Evolutionary conservation across 192 early-diverging fungal genomes (phyloP).

Genomic region (Coemansia sp.): DNA sequence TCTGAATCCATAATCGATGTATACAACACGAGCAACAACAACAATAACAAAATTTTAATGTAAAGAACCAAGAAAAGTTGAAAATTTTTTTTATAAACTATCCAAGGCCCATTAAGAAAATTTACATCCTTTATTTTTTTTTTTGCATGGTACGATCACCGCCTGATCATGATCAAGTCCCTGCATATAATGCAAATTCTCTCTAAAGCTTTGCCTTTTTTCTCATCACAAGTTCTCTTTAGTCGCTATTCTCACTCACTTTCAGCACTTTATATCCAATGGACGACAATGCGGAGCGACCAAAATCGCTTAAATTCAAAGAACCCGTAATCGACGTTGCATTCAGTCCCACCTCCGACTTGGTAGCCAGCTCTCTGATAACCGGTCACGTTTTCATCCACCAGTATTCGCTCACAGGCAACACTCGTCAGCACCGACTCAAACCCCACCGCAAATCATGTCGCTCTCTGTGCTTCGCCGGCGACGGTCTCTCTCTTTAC

Average conservation of each 20-base stretch:
- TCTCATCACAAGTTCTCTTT: not conserved
- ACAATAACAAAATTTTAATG: not conserved
- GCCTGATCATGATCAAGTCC: constrained; percentile 1
- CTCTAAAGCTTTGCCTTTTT: not conserved
- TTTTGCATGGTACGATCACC: constrained; percentile 4
- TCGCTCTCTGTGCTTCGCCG: constrained; percentile 79
- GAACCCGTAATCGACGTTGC: constrained; percentile 56
- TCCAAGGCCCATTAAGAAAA: no score
- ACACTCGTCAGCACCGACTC: constrained; percentile 41
- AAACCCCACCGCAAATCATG: constrained; percentile 81
- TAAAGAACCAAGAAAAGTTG: not conserved
- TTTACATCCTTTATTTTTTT: not conserved
- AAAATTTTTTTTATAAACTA: not conserved
- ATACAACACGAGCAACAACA: not conserved
- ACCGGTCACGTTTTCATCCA: constrained; percentile 57
- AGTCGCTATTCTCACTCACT: not conserved
- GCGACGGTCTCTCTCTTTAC: constrained; percentile 68
- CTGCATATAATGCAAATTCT: constrained; percentile 10
- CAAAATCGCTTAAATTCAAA: constrained; percentile 57
- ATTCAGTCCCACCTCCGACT: constrained; percentile 37
- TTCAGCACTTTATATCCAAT: constrained; percentile 9
- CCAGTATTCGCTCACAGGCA: constrained; percentile 42
- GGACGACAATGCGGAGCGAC: constrained; percentile 49
- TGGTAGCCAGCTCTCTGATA: constrained; percentile 57
- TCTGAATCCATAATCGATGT: constrained; percentile 9